Conservation (phyloP, 75 land plant genomes). For the Isoetes taiwanensis region DNA sequence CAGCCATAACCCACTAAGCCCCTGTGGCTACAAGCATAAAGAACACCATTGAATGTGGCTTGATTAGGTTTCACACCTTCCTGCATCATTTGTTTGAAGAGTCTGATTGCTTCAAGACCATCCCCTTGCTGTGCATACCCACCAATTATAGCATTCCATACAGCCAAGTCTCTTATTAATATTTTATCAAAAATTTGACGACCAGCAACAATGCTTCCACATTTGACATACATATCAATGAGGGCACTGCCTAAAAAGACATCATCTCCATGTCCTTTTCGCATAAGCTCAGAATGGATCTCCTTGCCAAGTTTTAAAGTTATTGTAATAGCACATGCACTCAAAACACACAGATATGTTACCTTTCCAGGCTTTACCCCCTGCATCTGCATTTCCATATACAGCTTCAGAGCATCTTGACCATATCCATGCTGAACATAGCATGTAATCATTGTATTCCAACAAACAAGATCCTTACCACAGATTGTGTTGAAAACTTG, state of each 20-base stretch:
- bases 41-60: background rate
- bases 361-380: background rate
- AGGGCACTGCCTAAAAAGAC: too few species aligned
- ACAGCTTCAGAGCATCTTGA: background rate
- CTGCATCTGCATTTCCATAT: background rate
- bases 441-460: background rate
- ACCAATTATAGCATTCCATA: background rate
- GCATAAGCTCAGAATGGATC: too few species aligned
- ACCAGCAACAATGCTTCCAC: background rate
- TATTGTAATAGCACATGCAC: too few species aligned
- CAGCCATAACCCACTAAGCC: background rate
- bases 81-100: background rate
- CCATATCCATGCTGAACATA: background rate
- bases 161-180: background rate
- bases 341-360: background rate
- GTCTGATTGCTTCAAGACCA: background rate
- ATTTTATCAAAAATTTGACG: background rate
- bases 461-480: too few species aligned
- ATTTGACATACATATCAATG: background rate
- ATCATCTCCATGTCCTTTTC: too few species aligned
- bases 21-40: background rate
- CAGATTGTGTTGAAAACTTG: too few species aligned
- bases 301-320: conserved; percentile 1
- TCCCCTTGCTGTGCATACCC: conserved; percentile 1
- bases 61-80: background rate